Conservation (phyloP, 208 protist species). For the Acanthamoeba royreba region DNA sequence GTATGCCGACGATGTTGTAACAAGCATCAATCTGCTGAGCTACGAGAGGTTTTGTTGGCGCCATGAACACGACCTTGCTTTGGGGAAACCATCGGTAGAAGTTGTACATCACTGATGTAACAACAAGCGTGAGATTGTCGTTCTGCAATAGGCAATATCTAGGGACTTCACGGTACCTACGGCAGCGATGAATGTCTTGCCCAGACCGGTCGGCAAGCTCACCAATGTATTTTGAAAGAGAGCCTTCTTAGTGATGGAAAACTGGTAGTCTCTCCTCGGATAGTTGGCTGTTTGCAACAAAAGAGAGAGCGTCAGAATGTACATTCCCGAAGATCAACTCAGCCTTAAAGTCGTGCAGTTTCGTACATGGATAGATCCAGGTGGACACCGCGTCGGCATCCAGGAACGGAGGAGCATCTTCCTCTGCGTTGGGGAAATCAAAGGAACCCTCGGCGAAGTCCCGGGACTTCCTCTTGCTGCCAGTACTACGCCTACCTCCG, state of each 20-base stretch:
- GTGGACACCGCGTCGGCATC: not conserved
- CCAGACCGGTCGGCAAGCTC: constrained; percentile 82
- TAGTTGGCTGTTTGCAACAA: constrained; percentile 29
- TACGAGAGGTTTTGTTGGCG: constrained; percentile 78
- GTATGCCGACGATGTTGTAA: constrained; percentile 70
- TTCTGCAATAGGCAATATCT: not conserved
- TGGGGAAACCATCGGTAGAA: constrained; percentile 78
- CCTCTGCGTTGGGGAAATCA: not conserved
- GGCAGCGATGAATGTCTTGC: constrained; percentile 86
- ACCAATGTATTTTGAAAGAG: constrained; percentile 81
- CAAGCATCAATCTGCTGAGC: constrained; percentile 80
- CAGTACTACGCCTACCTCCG: not conserved
- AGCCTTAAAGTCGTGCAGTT: not conserved
- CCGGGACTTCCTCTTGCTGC: not conserved
- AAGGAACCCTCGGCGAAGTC: not conserved
- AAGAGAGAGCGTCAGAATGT: not conserved
- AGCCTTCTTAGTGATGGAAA: constrained; percentile 37
- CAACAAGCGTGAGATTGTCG: not conserved
- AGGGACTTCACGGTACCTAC: constrained; percentile 38
- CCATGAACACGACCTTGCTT: constrained; percentile 82
- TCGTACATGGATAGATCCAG: constrained; percentile 46
- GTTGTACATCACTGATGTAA: constrained; percentile 78
- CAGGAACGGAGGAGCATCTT: not conserved
- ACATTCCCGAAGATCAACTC: not conserved
- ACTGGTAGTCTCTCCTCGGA: constrained; percentile 51